A percentile compares a stretch with the other conserved stretches of the same genome.
Evolutionary conservation across 169 alveolate species (phyloP).

Genomic region (Cryptosporidium felis): DNA sequence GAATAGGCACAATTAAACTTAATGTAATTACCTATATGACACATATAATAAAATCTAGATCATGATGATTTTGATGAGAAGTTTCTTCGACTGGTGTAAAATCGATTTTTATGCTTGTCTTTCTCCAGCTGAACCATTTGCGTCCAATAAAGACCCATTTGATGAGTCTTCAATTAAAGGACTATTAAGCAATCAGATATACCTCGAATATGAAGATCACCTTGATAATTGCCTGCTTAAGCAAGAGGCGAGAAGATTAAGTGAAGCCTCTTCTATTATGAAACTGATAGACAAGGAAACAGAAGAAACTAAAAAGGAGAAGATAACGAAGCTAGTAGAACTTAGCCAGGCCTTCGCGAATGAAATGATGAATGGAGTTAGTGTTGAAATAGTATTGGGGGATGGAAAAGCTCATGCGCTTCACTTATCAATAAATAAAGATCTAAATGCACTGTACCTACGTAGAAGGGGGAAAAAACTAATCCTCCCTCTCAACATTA

Average conservation of each 20-base stretch:
- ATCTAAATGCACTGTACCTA: conserved; percentile 29
- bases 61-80: conserved; percentile 6
- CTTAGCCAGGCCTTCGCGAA: conserved; percentile 12
- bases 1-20: not conserved
- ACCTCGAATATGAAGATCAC: conserved; percentile 26
- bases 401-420: conserved; percentile 64
- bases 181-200: not conserved
- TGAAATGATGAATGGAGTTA: conserved; percentile 67
- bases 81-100: conserved; percentile 49
- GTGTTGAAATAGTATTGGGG: conserved; percentile 43
- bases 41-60: too few species aligned
- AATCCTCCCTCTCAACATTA: conserved; percentile 28
- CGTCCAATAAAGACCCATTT: not conserved
- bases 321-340: conserved; percentile 8
- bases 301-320: conserved; percentile 28
- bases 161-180: not conserved
- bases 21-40: not conserved
- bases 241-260: conserved; percentile 45
- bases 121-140: not conserved
- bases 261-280: conserved; percentile 28
- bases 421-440: conserved; percentile 49
- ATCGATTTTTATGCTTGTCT: conserved; percentile 2
- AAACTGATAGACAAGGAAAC: conserved; percentile 23
- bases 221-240: conserved; percentile 13
- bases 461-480: conserved; percentile 68